Conservation (phyloP, 2,329 filamentous ascomycete genomes). For the Arthrobotrys entomopaga region DNA sequence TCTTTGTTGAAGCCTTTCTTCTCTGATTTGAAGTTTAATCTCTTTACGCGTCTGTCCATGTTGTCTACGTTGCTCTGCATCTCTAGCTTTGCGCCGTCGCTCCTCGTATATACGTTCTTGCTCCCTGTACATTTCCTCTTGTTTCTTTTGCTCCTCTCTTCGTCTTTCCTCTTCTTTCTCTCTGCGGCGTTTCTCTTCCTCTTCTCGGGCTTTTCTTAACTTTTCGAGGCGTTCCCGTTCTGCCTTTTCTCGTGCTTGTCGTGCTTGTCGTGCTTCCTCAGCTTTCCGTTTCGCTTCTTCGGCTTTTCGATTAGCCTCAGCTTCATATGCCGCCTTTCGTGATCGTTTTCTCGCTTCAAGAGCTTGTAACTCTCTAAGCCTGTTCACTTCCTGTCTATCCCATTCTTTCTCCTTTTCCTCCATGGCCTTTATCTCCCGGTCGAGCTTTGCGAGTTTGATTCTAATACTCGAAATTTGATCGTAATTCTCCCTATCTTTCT, state of each 20-base stretch:
- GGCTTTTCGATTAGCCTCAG: slow-evolving; percentile 1
- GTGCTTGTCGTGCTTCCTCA: not conserved
- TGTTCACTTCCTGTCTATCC: slow-evolving; percentile 8
- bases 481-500: slow-evolving; percentile 16
- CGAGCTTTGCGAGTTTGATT: slow-evolving; percentile 26
- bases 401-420: slow-evolving; percentile 18
- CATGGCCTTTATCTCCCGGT: slow-evolving; percentile 5
- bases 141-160: slow-evolving; percentile 2
- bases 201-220: slow-evolving; percentile 11
- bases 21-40: no score
- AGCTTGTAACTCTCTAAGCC: no score
- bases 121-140: not conserved
- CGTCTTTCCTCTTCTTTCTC: not conserved
- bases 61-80: no score
- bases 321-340: not conserved
- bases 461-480: slow-evolving; percentile 8
- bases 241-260: slow-evolving; percentile 1
- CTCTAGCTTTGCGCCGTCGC: no score
- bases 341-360: not conserved
- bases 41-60: no score
- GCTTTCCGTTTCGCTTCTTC: slow-evolving; percentile 12
- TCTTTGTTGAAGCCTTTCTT: no score
- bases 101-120: not conserved
- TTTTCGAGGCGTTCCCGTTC: slow-evolving; percentile 16
- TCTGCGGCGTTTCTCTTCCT: no score